Conservation (phyloP, 371 early-diverging fungal genomes). For the Mucor saturninus region DNA sequence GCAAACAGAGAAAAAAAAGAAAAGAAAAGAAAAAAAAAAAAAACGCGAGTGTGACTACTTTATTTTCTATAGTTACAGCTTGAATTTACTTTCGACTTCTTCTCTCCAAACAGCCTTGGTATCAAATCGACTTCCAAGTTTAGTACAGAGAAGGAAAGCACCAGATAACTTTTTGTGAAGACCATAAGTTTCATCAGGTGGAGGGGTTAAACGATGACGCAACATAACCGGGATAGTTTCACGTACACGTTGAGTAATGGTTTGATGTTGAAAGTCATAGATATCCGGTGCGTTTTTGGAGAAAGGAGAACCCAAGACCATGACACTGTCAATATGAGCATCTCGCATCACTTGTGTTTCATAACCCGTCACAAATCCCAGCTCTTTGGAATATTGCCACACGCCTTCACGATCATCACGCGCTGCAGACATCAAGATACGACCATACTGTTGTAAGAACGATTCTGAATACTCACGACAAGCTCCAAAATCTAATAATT, state of each 20-base stretch:
- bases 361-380: conserved; percentile 94
- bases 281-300: conserved; percentile 48
- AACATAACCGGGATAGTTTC: conserved; percentile 95
- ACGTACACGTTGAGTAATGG: conserved; percentile 82
- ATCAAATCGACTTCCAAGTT: conserved; percentile 79
- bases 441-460: conserved; percentile 81
- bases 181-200: conserved; percentile 96
- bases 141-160: conserved; percentile 90
- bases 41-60: not conserved
- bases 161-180: conserved; percentile 95
- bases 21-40: not conserved
- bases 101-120: conserved; percentile 69
- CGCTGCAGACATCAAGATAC: conserved; percentile 78
- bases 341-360: conserved; percentile 87
- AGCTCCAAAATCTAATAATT: conserved; percentile 95
- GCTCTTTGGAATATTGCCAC: conserved; percentile 73
- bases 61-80: conserved; percentile 1
- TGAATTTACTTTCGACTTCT: conserved; percentile 38
- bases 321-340: conserved; percentile 90
- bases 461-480: conserved; percentile 78
- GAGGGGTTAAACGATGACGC: conserved; percentile 90
- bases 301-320: conserved; percentile 91
- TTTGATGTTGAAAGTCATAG: conserved; percentile 84
- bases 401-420: conserved; percentile 77
- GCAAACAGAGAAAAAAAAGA: not conserved